Base-by-base conservation (phyloP, 768 basidiomycete genomes). In the Boletellus sp. region DNA sequence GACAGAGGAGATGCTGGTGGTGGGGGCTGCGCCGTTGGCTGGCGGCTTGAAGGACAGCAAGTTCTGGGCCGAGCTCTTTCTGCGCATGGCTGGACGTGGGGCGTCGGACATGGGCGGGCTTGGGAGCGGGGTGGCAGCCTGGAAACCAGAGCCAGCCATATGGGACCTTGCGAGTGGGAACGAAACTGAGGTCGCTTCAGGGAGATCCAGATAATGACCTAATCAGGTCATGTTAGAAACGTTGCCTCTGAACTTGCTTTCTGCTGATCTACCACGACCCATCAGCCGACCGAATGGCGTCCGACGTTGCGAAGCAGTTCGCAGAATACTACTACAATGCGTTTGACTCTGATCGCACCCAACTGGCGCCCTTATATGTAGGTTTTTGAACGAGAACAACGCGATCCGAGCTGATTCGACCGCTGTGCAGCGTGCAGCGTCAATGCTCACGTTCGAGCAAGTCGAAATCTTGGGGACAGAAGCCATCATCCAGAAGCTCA, bases 381-480 rank as follows among this genome's bases (percentile, higher is more conserved):
- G 59, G 87, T 82, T 44, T 26, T 43, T 38, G 9, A 31, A 17
- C 20, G 22, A 23, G 13, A 32, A 20, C 10, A 23, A 45, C 41
- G 34, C 43, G 67, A 70, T 67, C 68, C 50, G 57, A 52, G 56
- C 61, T 62, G 63, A 55, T 56, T 56, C 60, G 42, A 52, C 56
- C 45, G 24, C 22, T 28, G 50, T 51, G 22, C 66, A 97, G 95
- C 83, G 93, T 53, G 70, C 75, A 12, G 42, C 59, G 46, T 97
- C 94, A 11, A 95, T 94, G 90, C 72, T 97, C 61, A 80, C 85
- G 7, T 97, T 80, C 70, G 94, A 98, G 70, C 78, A 77, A 13
- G 38, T 58, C 26, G 81, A 76, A 19, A 68, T 83, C 55, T 72
- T 76, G 45, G 91, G 94, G 16, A 66, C 55, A 1, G 6, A 10